Evolutionary conservation across 371 early-diverging fungal species (phyloP).

Genomic region (Apophysomyces elegans): DNA sequence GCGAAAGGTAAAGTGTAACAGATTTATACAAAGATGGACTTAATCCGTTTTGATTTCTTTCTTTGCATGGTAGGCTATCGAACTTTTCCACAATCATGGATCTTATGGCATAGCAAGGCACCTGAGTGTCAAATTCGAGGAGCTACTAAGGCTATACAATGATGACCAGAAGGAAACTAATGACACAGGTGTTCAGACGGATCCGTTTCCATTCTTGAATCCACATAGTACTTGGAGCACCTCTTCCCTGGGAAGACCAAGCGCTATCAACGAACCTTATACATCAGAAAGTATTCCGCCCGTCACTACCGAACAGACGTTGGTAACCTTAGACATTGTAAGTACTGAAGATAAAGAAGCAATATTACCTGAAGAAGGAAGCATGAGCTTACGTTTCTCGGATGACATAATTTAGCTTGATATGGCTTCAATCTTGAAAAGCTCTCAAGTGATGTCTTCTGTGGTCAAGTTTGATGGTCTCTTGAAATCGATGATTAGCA

Average conservation of each 20-base stretch:
- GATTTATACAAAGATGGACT: too few species aligned
- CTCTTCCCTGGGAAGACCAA: conserved; percentile 27
- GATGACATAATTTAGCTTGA: conserved; percentile 21
- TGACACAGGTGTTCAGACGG: conserved; percentile 46
- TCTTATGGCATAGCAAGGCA: conserved; percentile 51
- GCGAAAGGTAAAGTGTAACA: conserved; percentile 25
- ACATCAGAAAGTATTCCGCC: conserved; percentile 40
- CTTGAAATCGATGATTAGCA: conserved; percentile 46
- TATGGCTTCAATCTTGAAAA: conserved; percentile 53
- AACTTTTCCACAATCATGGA: conserved; percentile 34
- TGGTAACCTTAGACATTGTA: conserved; percentile 49
- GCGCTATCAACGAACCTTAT: conserved; percentile 36
- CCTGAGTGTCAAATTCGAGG: conserved; percentile 27
- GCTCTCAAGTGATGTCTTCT: conserved; percentile 52
- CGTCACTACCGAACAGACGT: conserved; percentile 46
- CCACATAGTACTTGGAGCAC: conserved; percentile 41
- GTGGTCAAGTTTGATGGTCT: conserved; percentile 50
- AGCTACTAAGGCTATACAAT: conserved; percentile 28
- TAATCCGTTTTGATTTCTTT: too few species aligned
- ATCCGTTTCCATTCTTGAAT: conserved; percentile 45
- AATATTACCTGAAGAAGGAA: too few species aligned
- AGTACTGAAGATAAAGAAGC: conserved; percentile 13
- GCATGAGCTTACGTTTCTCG: too few species aligned
- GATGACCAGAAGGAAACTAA: conserved; percentile 35
- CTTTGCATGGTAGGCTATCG: conserved; percentile 21